Base-by-base conservation (phyloP, 2,329 filamentous ascomycete species). In the Ophiostoma novo-ulmi region DNA sequence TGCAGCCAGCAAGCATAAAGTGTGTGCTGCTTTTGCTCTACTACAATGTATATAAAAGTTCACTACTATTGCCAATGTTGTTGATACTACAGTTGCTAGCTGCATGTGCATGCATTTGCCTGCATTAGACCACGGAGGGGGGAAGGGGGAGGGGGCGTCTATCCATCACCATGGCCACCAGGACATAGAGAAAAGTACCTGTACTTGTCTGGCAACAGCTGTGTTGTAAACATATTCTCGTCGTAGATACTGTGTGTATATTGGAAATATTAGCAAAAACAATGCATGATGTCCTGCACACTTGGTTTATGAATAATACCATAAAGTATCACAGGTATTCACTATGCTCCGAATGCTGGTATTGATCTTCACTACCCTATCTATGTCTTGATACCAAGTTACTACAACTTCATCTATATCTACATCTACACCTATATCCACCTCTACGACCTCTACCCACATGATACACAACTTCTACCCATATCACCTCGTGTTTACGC, bases 191-290 rank as follows among this genome's bases (percentile, higher is more conserved):
- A 58, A 13, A 70, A 48, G 69, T 70, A 68, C 44, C 52, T 26
- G 65, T 70, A 70, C 65, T 38, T 70, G 52, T 38, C 14, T 52
- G 13, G 35, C 64, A 70, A 70, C 69, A 68, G n/a, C 10, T 26
- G 52, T 22, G 22, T n/a, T 48, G 44, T 48, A 48, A 17, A 48
- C n/a, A 48, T 48, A 48, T 14, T 22, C 22, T 8, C 38, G 7
- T 8, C 11, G 38, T 39, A 10, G 3, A 39, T 11, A 39, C 31
- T 39, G 38, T 39, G 38, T 39, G 8, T 39, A 39, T 39, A 39
- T 39, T 13, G 31, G 31, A 31, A 31, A 31, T 31, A 31, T 31
- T 31, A 1, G 31, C 31, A 31, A 31, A 31, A 31, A 39, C 3
- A 39, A 39, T 11, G 10, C 38, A 10, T 10, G 38, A 13, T 13